Base-by-base conservation (phyloP, 345 rosid genomes). In the Dipteronia dyeriana region DNA sequence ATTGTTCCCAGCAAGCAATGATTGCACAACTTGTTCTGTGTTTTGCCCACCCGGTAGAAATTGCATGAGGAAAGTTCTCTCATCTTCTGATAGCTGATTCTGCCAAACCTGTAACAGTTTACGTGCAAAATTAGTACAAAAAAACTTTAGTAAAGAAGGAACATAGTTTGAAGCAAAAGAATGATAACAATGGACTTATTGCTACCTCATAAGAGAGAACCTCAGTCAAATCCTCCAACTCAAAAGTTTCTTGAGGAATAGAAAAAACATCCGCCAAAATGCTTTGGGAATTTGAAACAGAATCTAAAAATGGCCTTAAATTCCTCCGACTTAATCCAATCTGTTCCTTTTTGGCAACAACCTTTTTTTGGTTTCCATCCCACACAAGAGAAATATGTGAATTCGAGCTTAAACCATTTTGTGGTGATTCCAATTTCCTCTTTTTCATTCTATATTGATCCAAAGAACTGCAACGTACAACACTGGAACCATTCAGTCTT, bases 321-420 rank as follows among this genome's bases (percentile, higher is more conserved):
- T 87, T 89, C 78, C 95, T 94, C 71, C 74, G 61, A 77, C 90
- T 86, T 47, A 96, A 49, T 29, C 94, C 97, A 83, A 96, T 81
- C 83, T 96, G 99, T 53, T 91, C 98, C 90, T 75, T 90, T 85
- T 83, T 96, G 71, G 99, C 92, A 60, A 94, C 86, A 39, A 96
- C 98, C 74, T 75, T 85, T 59, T 84, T 89, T 65, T 74, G 71
- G 67, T 75, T 85, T 51, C 83, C 82, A 71, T 96, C 95, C 99
- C 99, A 96, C 86, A 91, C 90, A 31, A 96, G 97, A 80, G 88
- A 88, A 76, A 94, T 90, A 66, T 85, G 92, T 79, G 91, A 89
- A 79, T 90, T 90, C 0, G 85, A 54, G 79, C 84, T 87, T 78
- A 85, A 80, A 65, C 87, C 85, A 80, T 62, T 83, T 78, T 87